A percentile compares a stretch with the other conserved stretches of the same genome.
phyloP scores from a whole-genome alignment of 805 yeast genomes.

The Lipomyces spencermartinsiae region DNA sequence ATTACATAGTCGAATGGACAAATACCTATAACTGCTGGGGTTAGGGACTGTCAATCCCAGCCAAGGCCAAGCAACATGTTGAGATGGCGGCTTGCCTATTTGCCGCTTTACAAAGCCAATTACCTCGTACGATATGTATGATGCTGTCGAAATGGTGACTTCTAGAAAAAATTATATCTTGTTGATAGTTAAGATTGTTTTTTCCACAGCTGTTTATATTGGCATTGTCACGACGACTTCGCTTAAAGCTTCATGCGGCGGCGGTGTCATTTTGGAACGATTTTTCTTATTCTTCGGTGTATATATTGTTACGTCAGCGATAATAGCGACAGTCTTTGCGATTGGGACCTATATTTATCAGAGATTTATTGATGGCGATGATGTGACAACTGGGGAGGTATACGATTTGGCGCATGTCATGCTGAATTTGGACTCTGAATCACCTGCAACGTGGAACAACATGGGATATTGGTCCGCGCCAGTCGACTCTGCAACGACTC shows the following conservation, averaged over 20 bases:
- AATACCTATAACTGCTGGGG: not conserved
- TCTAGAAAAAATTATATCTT: not conserved
- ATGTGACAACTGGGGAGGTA: conserved; percentile 11
- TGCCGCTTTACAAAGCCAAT: not conserved
- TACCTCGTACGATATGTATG: not conserved
- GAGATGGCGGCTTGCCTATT: not conserved
- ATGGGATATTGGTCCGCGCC: conserved; percentile 33
- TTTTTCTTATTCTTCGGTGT: conserved; percentile 28
- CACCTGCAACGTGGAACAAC: conserved; percentile 32
- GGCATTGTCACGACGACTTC: conserved; percentile 15
- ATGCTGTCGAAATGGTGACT: not conserved
- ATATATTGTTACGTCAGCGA: conserved; percentile 7
- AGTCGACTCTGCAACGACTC: not conserved
- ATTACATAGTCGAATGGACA: too few species aligned
- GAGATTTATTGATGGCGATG: not conserved
- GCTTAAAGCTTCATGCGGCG: not conserved
- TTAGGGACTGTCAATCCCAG: not conserved
- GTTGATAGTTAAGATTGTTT: conserved; percentile 32
- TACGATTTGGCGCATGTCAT: conserved; percentile 32
- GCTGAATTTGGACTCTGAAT: conserved; percentile 25
- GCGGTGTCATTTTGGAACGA: conserved; percentile 15
- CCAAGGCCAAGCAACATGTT: too few species aligned
- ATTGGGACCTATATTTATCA: not conserved
- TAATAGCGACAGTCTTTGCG: not conserved
- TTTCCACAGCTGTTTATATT: conserved; percentile 8